A percentile compares a stretch with the other conserved stretches of the same genome.
These are phyloP conservation scores for Beverwykella pulmonaria DNA, from an alignment of 495 filamentous ascomycete genomes.

Conservation along the genomic window DNA sequence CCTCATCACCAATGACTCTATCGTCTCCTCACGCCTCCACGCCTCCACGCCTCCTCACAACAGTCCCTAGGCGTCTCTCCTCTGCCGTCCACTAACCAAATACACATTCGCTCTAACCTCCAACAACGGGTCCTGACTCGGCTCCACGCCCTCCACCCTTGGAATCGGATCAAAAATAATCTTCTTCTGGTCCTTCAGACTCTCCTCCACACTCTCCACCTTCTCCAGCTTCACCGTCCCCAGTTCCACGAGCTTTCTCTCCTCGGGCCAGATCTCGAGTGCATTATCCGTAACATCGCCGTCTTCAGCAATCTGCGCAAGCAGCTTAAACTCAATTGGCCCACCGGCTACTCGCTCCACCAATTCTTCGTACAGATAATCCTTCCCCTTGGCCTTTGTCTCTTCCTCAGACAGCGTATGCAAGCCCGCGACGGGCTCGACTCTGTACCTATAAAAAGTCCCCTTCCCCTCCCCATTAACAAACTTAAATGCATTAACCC, in stretches of 20 bases:
- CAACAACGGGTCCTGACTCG: conserved; percentile 56
- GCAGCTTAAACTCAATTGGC: conserved; percentile 50
- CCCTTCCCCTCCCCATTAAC: conserved; percentile 47
- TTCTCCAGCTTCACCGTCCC: conserved; percentile 52
- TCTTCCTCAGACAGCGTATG: conserved; percentile 45
- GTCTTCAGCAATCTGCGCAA: conserved; percentile 54
- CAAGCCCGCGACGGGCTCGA: conserved; percentile 49
- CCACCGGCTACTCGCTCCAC: conserved; percentile 37
- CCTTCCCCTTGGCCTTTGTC: conserved; percentile 41
- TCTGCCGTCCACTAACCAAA: conserved; percentile 56
- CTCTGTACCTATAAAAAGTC: conserved; percentile 52
- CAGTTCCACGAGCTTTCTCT: conserved; percentile 53
- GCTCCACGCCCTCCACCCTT: conserved; percentile 55
- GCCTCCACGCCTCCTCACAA: too few species aligned
- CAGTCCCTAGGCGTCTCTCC: conserved; percentile 40
- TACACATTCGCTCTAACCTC: conserved; percentile 56
- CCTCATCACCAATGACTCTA: too few species aligned
- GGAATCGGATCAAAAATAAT: conserved; percentile 61
- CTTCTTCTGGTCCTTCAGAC: conserved; percentile 50
- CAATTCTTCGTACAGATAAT: conserved; percentile 54
- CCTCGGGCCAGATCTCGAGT: conserved; percentile 57
- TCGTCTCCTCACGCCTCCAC: too few species aligned
- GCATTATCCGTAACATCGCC: conserved; percentile 55
- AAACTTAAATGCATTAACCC: conserved; percentile 57
- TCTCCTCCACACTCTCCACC: conserved; percentile 43